A percentile compares a stretch with the other conserved stretches of the same genome.
phyloP scores from a whole-genome alignment of 257 asterid species.

The Solanum rostratum region DNA sequence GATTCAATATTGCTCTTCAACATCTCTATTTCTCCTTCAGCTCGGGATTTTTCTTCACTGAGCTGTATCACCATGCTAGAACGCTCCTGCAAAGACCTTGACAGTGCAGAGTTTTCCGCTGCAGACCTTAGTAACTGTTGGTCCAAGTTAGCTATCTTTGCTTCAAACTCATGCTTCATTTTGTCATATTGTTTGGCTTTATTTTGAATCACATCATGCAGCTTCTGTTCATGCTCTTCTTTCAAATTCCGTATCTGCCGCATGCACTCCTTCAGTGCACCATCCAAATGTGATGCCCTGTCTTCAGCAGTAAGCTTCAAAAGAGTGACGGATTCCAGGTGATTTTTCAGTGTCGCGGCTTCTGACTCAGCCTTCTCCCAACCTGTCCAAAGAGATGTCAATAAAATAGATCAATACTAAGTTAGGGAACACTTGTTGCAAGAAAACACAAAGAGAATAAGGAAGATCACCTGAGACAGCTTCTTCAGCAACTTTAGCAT shows the following conservation, averaged over 20 bases:
- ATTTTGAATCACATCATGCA: slow-evolving; percentile 56
- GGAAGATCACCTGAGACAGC: slow-evolving; percentile 73
- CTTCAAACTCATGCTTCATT: slow-evolving; percentile 72
- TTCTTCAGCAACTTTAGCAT: slow-evolving; percentile 96
- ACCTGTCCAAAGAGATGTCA: slow-evolving; percentile 39
- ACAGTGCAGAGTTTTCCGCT: slow-evolving; percentile 76
- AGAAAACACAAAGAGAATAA: background rate
- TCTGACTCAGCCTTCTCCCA: slow-evolving; percentile 99
- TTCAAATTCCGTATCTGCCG: slow-evolving; percentile 76
- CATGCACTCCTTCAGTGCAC: slow-evolving; percentile 97
- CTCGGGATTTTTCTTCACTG: slow-evolving; percentile 73
- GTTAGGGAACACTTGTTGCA: background rate
- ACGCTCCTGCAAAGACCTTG: slow-evolving; percentile 89
- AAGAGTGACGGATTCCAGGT: slow-evolving; percentile 86
- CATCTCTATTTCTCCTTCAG: slow-evolving; percentile 65
- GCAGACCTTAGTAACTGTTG: slow-evolving; percentile 68
- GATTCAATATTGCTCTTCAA: slow-evolving; percentile 55
- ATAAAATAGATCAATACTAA: background rate
- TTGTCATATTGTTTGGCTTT: slow-evolving; percentile 67
- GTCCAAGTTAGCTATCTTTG: slow-evolving; percentile 49
- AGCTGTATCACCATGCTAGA: slow-evolving; percentile 73
- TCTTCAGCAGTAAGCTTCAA: slow-evolving; percentile 94
- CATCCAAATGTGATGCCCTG: slow-evolving; percentile 78
- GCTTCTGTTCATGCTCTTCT: slow-evolving; percentile 71
- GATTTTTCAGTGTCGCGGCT: slow-evolving; percentile 73